A percentile compares a stretch with the other conserved stretches of the same genome.
Evolutionary conservation across 306 rosid genomes (phyloP).

Genomic region (Vicia sativa): DNA sequence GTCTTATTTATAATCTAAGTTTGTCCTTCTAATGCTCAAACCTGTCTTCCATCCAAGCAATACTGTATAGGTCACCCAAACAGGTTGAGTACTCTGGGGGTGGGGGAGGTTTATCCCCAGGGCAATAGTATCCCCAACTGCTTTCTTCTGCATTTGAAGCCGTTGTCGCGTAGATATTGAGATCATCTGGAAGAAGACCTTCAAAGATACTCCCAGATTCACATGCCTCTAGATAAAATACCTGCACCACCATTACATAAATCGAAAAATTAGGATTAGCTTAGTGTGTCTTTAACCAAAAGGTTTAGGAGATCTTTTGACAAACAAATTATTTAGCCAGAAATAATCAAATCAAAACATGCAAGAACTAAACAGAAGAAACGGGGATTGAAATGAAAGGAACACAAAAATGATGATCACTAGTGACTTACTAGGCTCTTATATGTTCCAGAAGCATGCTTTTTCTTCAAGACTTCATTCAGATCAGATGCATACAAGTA

Average conservation of each 20-base stretch:
- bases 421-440: conserved; percentile 63
- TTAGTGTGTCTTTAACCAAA: conserved; percentile 7
- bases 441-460: conserved; percentile 86
- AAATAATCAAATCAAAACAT: conserved; percentile 10
- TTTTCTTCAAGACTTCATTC: conserved; percentile 76
- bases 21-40: conserved; percentile 36
- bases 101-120: conserved; percentile 89
- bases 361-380: conserved; percentile 3
- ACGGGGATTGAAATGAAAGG: conserved; percentile 5
- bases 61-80: conserved; percentile 91
- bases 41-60: conserved; percentile 99
- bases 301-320: conserved; percentile 9
- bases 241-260: conserved; percentile 55
- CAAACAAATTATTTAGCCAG: background rate
- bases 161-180: conserved; percentile 85
- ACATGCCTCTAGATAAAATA: conserved; percentile 97
- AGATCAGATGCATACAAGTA: conserved; percentile 73
- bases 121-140: conserved; percentile 99
- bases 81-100: conserved; percentile 93
- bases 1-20: conserved; percentile 16
- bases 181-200: conserved; percentile 89
- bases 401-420: conserved; percentile 21
- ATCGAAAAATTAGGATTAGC: conserved; percentile 19
- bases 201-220: conserved; percentile 98
- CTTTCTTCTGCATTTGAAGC: conserved; percentile 95